phyloP scores from a whole-genome alignment of 345 rosid genomes.

The Citrus reticulata region DNA sequence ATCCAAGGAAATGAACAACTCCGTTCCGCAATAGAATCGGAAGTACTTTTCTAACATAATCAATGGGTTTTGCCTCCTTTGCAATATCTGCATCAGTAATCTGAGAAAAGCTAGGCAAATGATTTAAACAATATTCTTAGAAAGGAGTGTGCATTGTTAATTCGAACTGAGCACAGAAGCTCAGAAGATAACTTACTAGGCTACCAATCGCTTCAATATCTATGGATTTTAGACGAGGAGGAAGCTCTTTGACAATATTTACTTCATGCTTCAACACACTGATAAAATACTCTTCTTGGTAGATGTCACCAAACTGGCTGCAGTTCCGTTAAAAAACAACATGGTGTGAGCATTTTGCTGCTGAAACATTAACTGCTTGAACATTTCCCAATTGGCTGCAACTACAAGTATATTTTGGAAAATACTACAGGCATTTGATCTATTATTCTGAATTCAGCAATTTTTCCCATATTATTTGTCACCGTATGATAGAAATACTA shows the following conservation, averaged over 20 bases:
- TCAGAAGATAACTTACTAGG: conserved; percentile 37
- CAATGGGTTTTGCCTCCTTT: conserved; percentile 78
- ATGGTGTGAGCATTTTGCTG: conserved; percentile 3
- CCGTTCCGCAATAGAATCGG: conserved; percentile 53
- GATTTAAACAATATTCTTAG: not conserved
- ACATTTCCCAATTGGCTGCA: not conserved
- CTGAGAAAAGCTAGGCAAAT: conserved; percentile 33
- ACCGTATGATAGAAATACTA: not conserved
- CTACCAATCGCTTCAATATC: conserved; percentile 70
- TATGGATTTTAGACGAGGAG: conserved; percentile 47
- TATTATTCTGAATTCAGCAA: not conserved
- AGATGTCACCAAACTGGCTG: conserved; percentile 89
- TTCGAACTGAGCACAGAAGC: not conserved
- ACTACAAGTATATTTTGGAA: not conserved
- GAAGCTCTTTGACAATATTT: conserved; percentile 71
- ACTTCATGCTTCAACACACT: conserved; percentile 57
- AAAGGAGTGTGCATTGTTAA: not conserved
- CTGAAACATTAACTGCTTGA: not conserved
- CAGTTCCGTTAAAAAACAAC: conserved; percentile 18
- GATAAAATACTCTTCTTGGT: conserved; percentile 66
- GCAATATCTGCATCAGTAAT: conserved; percentile 77
- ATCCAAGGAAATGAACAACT: conserved; percentile 85
- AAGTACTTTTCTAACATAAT: conserved; percentile 56
- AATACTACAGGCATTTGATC: not conserved
- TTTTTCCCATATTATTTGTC: not conserved